These are phyloP conservation scores for Mycothermus thermophilus DNA, from an alignment of 495 filamentous ascomycete genomes.

Conservation along the genomic window DNA sequence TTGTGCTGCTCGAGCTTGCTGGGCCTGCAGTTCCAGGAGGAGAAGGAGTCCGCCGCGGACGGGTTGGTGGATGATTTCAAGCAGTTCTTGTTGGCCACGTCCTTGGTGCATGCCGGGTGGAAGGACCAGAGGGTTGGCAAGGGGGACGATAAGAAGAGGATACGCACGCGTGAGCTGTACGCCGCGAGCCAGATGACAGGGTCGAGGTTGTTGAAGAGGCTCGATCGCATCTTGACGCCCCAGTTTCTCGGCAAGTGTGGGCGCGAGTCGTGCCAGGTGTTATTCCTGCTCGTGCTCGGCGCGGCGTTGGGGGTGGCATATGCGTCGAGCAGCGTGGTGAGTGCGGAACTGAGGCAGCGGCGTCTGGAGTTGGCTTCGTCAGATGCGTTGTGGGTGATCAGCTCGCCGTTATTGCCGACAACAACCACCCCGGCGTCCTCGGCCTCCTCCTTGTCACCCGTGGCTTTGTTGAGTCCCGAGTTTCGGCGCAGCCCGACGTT, in stretches of 20 bases:
- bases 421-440: neutral
- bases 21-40: constrained; percentile 15
- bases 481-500: constrained; percentile 20
- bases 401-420: no score
- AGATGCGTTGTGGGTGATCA: no score
- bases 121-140: constrained; percentile 1
- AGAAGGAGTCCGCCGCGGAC: constrained; percentile 2
- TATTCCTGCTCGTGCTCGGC: constrained; percentile 22
- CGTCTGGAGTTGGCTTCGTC: no score
- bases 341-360: no score
- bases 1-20: constrained; percentile 19
- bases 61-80: constrained; percentile 15
- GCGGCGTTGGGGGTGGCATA: constrained; percentile 15
- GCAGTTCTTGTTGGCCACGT: constrained; percentile 16
- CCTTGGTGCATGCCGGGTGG: constrained; percentile 15
- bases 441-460: constrained; percentile 1
- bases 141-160: no score
- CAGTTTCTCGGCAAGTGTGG: constrained; percentile 12
- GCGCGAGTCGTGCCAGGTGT: constrained; percentile 12
- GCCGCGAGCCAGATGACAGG: constrained; percentile 15
- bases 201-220: constrained; percentile 13
- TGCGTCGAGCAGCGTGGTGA: no score
- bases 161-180: constrained; percentile 7
- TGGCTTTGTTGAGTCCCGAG: constrained; percentile 2
- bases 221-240: constrained; percentile 19